Conservation (phyloP, 441 rosid species). For the Daphne laureola region DNA sequence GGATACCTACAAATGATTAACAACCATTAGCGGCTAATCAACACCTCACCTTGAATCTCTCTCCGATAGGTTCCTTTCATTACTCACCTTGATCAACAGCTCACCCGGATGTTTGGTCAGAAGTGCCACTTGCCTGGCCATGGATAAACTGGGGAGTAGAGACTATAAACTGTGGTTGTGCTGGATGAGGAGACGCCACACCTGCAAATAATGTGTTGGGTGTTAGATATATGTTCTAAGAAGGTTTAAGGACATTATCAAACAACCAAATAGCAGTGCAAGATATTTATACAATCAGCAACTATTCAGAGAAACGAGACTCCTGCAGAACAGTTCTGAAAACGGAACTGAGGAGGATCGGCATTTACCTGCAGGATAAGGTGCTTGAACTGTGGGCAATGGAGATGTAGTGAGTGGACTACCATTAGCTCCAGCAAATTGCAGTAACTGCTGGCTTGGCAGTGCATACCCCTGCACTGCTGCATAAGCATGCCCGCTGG, state of each 20-base stretch:
- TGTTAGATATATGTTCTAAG: conserved; percentile 7
- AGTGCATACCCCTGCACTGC: conserved; percentile 64
- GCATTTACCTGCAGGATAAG: conserved; percentile 58
- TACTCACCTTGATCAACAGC: conserved; percentile 46
- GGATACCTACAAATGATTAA: conserved; percentile 40
- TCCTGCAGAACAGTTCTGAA: too few species aligned
- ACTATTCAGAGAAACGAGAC: too few species aligned
- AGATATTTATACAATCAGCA: too few species aligned
- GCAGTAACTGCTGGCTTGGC: conserved; percentile 76
- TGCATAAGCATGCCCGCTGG: conserved; percentile 63
- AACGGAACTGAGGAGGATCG: not conserved
- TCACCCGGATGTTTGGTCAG: conserved; percentile 85
- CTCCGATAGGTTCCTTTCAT: not conserved
- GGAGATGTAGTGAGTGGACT: conserved; percentile 59
- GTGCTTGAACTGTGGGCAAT: conserved; percentile 59
- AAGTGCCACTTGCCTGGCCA: conserved; percentile 38
- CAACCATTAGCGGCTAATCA: not conserved
- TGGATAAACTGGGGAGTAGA: conserved; percentile 72
- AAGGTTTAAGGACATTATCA: not conserved
- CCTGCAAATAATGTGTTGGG: conserved; percentile 22
- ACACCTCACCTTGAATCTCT: not conserved
- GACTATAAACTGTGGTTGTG: conserved; percentile 58
- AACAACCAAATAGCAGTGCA: too few species aligned
- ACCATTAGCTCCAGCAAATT: conserved; percentile 56
- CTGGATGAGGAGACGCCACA: conserved; percentile 42